Evolutionary conservation across 2,329 filamentous ascomycete genomes (phyloP).

Genomic region (Chaetomiaceae sp.): DNA sequence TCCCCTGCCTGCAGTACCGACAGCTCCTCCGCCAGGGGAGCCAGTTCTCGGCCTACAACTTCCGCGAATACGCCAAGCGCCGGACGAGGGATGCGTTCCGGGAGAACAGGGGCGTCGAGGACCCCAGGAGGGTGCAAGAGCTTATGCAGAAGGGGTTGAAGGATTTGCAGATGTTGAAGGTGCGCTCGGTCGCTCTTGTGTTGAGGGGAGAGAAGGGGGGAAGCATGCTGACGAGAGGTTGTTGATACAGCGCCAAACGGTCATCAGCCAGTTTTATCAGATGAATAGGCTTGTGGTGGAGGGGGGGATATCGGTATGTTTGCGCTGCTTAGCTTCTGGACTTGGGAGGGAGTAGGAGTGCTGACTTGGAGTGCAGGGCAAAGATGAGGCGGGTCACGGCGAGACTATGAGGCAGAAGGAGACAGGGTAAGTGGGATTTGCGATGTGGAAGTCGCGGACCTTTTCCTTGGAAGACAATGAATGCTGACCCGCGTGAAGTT

Average conservation of each 20-base stretch:
- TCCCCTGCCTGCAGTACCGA: constrained; percentile 62
- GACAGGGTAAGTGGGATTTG: constrained; percentile 57
- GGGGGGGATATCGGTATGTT: constrained; percentile 70
- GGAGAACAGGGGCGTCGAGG: constrained; percentile 68
- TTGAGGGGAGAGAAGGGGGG: background rate
- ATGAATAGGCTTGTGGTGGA: constrained; percentile 89
- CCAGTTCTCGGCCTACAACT: constrained; percentile 94
- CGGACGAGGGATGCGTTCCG: constrained; percentile 87
- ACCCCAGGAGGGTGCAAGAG: constrained; percentile 76
- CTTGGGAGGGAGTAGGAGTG: background rate
- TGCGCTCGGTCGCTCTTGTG: constrained; percentile 37
- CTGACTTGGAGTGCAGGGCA: constrained; percentile 47
- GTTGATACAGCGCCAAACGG: constrained; percentile 73
- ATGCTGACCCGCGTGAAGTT: constrained; percentile 8
- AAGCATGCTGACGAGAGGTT: background rate
- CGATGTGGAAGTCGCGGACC: background rate
- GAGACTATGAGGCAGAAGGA: constrained; percentile 73
- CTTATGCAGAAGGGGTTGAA: constrained; percentile 82
- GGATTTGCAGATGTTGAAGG: constrained; percentile 87
- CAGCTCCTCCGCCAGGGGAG: constrained; percentile 80
- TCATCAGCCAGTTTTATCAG: constrained; percentile 93
- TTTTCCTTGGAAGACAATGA: background rate
- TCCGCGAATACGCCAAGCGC: constrained; percentile 91
- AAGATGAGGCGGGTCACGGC: constrained; percentile 62
- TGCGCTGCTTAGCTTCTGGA: constrained; percentile 2